Conservation (phyloP, 2,329 filamentous ascomycete species). For the Aspergillus jensenii region DNA sequence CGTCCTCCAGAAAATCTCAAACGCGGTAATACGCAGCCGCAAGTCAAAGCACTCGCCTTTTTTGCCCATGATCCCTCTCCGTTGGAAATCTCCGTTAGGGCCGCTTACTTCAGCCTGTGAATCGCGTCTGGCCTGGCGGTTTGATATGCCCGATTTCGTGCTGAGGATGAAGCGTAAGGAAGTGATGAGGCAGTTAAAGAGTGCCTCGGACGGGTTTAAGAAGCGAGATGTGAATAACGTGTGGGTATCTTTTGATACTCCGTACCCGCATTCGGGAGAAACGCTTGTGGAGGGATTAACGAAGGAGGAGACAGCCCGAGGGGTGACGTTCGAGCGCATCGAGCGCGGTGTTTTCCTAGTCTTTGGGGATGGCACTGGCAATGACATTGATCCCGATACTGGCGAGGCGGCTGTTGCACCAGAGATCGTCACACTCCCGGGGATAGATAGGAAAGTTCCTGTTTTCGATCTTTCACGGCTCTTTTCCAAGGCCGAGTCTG, state of each 20-base stretch:
- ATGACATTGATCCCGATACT: not conserved
- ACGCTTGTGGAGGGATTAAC: conserved; percentile 23
- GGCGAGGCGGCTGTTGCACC: conserved; percentile 16
- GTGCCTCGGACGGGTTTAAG: conserved; percentile 25
- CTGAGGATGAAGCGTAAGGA: conserved; percentile 37
- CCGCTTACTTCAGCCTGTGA: conserved; percentile 27
- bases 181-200: conserved; percentile 37
- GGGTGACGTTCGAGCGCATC: conserved; percentile 28
- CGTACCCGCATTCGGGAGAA: conserved; percentile 14
- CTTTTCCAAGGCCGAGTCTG: conserved; percentile 31
- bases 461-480: conserved; percentile 38
- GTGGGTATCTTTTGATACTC: conserved; percentile 28
- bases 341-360: conserved; percentile 32
- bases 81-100: conserved; percentile 35
- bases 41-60: conserved; percentile 16
- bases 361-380: conserved; percentile 9
- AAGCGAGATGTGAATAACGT: conserved; percentile 21
- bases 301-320: conserved; percentile 17
- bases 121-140: conserved; percentile 44
- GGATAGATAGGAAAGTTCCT: conserved; percentile 31
- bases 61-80: conserved; percentile 31
- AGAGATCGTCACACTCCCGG: conserved; percentile 31
- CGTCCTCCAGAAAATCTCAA: conserved; percentile 22
- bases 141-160: conserved; percentile 49
- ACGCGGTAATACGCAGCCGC: conserved; percentile 7